Base-by-base conservation (phyloP, 768 basidiomycete genomes). In the Sporobolomyces pararoseus region DNA sequence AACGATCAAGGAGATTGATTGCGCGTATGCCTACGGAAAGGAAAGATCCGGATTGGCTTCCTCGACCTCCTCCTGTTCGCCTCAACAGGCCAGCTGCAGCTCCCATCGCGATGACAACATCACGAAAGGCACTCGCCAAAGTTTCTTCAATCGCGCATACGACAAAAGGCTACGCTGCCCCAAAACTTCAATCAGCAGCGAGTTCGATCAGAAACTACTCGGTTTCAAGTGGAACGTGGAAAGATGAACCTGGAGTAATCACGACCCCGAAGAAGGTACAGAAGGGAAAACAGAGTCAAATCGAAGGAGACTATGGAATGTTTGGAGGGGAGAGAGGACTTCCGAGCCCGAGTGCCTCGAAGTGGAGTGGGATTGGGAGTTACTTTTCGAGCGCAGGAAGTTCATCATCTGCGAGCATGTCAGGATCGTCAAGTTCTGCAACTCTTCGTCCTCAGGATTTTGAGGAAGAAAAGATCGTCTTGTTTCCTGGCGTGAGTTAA, bases 401-500 rank as follows among this genome's bases (percentile, higher is more conserved):
- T 31, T 32, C 47, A n/a, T 34, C 32, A 23, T 32, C 35, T 4
- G 14, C 35, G n/a, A 64, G 44, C 44, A 32, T 54, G 53, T 46
- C 35, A 10, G 60, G 46, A 21, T 61, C 42, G 21, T 62, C 50
- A 9, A 27, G 47, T n/a, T 27, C 49, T 25, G 27, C 17, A 19
- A 50, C 32, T 23, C 29, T 63, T 23, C 17, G 46, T n/a, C n/a
- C 12, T 1, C 52, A 62, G 10, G 52, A 55, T 12, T 4, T 63
- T 4, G 50, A 63, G 31, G 61, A 73, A 39, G 72, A 73, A 34
- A 63, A 35, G 37, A 35, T 73, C 37, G 65, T 67, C 14, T 64
- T 65, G 61, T 73, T 73, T 42, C 72, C 72, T 4, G 72, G 72
- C 29, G 72, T 73, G 50, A 17, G 62, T 27, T 4, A 27, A 23